Evolutionary conservation across 2,329 filamentous ascomycete genomes (phyloP).

Genomic region (Stachybotrys echinatus): DNA sequence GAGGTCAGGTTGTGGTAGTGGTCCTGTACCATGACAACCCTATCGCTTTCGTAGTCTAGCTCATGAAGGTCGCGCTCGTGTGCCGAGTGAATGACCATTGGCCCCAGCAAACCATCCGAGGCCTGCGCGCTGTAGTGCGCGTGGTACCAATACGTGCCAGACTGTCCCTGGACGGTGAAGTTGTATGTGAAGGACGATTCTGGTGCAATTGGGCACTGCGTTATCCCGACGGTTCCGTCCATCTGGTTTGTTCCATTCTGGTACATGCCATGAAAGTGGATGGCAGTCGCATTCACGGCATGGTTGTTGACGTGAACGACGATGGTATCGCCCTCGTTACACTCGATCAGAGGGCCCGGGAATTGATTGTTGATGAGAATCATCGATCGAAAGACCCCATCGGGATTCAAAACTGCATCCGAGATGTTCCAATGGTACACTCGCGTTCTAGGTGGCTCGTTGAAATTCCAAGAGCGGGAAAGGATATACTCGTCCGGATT

Average conservation of each 20-base stretch:
- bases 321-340: slow-evolving; percentile 68
- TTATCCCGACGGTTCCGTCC: slow-evolving; percentile 66
- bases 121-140: slow-evolving; percentile 61
- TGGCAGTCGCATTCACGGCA: slow-evolving; percentile 57
- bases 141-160: slow-evolving; percentile 58
- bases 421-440: slow-evolving; percentile 57
- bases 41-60: slow-evolving; percentile 36
- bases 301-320: slow-evolving; percentile 65
- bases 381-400: slow-evolving; percentile 52
- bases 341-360: slow-evolving; percentile 67
- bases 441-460: slow-evolving; percentile 42
- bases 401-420: slow-evolving; percentile 53
- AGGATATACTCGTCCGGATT: slow-evolving; percentile 50
- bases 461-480: slow-evolving; percentile 48
- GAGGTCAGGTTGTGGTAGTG: slow-evolving; percentile 61
- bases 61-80: slow-evolving; percentile 25
- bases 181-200: slow-evolving; percentile 60
- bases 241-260: slow-evolving; percentile 71
- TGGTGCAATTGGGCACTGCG: slow-evolving; percentile 62
- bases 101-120: slow-evolving; percentile 63
- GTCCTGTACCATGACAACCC: slow-evolving; percentile 64
- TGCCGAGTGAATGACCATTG: slow-evolving; percentile 60
- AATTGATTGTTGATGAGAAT: slow-evolving; percentile 72
- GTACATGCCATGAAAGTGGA: slow-evolving; percentile 76
- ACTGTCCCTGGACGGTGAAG: slow-evolving; percentile 54